phyloP scores from a whole-genome alignment of 495 filamentous ascomycete species.

The Aspergillus saccharolyticus region DNA sequence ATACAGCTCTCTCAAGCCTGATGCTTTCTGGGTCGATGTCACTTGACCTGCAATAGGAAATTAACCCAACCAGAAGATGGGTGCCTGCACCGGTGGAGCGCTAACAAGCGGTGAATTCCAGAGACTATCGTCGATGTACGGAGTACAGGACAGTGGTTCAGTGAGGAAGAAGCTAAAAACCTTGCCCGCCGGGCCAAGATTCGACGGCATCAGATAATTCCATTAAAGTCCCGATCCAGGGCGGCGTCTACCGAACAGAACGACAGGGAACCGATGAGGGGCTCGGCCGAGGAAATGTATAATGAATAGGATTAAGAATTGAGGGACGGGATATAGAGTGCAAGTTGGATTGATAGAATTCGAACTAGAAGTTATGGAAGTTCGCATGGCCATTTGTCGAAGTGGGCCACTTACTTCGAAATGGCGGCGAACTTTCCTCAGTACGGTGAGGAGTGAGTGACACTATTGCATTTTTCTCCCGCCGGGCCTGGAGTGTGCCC shows the following conservation, averaged over 20 bases:
- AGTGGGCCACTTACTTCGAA: conserved; percentile 17
- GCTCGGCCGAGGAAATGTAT: not conserved
- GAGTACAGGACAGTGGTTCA: no score
- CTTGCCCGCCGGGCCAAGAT: conserved; percentile 7
- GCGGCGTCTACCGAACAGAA: not conserved
- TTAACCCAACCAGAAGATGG: not conserved
- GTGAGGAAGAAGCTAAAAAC: not conserved
- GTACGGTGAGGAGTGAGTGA: conserved; percentile 15
- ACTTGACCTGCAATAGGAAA: conserved; percentile 3
- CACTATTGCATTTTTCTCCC: conserved; percentile 17
- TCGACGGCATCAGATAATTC: conserved; percentile 3
- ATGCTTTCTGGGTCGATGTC: not conserved
- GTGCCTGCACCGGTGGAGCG: conserved; percentile 7
- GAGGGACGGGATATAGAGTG: not conserved
- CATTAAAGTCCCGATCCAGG: not conserved
- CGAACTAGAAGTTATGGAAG: not conserved
- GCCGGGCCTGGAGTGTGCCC: conserved; percentile 16
- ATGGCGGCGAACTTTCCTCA: conserved; percentile 9
- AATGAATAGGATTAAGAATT: not conserved
- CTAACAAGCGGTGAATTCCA: conserved; percentile 21
- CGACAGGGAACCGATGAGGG: not conserved
- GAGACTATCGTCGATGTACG: conserved; percentile 1
- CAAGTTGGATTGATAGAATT: not conserved
- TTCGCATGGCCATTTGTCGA: conserved; percentile 4
- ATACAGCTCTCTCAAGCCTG: not conserved